Evolutionary conservation across 2,329 filamentous ascomycete species (phyloP).

Genomic region (Elsinoe australis): DNA sequence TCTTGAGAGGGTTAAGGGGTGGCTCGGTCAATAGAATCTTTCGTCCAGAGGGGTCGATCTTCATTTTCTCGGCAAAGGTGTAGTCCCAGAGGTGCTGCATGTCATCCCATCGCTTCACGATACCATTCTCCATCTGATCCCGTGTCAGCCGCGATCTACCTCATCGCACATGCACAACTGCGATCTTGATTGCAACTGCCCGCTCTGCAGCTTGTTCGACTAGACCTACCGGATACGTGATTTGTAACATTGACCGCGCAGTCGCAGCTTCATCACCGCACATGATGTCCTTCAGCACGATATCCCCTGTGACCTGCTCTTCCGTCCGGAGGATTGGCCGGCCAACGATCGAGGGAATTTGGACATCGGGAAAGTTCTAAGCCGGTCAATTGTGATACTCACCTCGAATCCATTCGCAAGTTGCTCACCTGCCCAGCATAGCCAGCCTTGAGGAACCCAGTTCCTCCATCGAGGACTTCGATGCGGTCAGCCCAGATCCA

Average conservation of each 20-base stretch:
- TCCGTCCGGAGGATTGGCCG: constrained; percentile 95
- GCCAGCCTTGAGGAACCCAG: constrained; percentile 98
- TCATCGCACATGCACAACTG: not conserved
- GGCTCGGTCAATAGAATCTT: constrained; percentile 98
- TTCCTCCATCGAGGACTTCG: constrained; percentile 96
- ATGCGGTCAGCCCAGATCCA: constrained; percentile 16
- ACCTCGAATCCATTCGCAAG: not conserved
- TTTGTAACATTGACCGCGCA: constrained; percentile 93
- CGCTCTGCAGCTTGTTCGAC: no score
- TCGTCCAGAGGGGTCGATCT: constrained; percentile 78
- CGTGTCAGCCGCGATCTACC: not conserved
- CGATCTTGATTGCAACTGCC: no score
- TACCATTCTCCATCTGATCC: constrained; percentile 90
- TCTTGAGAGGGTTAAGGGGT: constrained; percentile 94
- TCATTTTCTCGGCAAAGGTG: constrained; percentile 96
- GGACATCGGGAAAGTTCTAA: constrained; percentile 96
- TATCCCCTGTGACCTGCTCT: constrained; percentile 63
- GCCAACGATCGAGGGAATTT: constrained; percentile 96
- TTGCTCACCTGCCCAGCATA: constrained; percentile 73
- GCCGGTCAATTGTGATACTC: not conserved
- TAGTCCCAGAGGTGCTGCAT: constrained; percentile 99
- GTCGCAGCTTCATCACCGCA: constrained; percentile 96
- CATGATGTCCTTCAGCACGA: constrained; percentile 95
- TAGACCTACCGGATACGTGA: constrained; percentile 74
- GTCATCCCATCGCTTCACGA: constrained; percentile 99